phyloP scores from a whole-genome alignment of 805 yeast genomes.

The Yarrowia deformans region DNA sequence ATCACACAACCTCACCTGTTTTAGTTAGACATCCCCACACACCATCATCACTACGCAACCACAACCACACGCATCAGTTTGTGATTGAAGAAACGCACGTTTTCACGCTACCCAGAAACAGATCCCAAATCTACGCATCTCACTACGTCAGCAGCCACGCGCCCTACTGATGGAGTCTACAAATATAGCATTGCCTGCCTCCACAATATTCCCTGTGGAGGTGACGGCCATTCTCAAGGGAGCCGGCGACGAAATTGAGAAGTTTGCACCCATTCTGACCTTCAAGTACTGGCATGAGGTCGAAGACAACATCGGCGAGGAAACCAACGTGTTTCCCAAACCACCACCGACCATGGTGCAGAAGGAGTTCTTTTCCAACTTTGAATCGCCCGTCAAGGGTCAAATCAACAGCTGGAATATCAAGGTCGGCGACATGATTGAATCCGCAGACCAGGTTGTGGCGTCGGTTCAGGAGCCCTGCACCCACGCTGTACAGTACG shows the following conservation, averaged over 20 bases:
- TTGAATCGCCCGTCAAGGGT: conserved; percentile 86
- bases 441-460: conserved; percentile 56
- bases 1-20: conserved; percentile 26
- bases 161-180: conserved; percentile 49
- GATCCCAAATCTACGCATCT: background rate
- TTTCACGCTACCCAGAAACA: background rate
- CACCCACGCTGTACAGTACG: conserved; percentile 89
- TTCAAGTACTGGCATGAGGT: conserved; percentile 71
- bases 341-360: conserved; percentile 44
- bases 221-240: conserved; percentile 59
- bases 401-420: conserved; percentile 60
- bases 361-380: conserved; percentile 56
- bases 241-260: conserved; percentile 57
- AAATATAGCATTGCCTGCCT: conserved; percentile 62
- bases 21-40: conserved; percentile 9
- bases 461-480: conserved; percentile 79
- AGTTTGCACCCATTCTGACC: conserved; percentile 62
- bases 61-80: conserved; percentile 3
- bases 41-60: background rate
- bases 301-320: conserved; percentile 50
- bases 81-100: background rate
- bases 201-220: conserved; percentile 73
- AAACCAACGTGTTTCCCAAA: conserved; percentile 46
- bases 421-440: conserved; percentile 65
- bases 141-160: background rate